Base-by-base conservation (phyloP, 164 flowering plant genomes). In the Piper betle region DNA sequence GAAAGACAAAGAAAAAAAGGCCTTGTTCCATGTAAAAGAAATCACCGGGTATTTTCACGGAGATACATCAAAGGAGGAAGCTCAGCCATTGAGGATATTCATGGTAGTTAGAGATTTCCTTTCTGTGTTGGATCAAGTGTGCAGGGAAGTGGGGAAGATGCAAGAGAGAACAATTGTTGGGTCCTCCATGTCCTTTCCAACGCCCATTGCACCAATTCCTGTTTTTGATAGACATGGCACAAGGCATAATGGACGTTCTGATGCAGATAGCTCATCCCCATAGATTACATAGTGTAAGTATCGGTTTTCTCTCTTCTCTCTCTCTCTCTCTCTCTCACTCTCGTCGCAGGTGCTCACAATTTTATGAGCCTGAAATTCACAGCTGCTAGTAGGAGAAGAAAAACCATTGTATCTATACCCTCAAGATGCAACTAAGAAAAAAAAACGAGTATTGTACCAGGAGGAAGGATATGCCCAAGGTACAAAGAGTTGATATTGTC, bases 91-190 rank as follows among this genome's bases (percentile, higher is more conserved):
- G 40, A 79, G 99, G 65, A 84, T 94, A 42, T 94, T 94, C 69
- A 72, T 88, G 91, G 78, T 94, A 53, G 99, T 94, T 6, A 79
- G 97, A 66, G 99, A 94, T 71, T 94, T 94, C 64, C 91, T 94
- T 19, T 65, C 72, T 19, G 75, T 80, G 59, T 65, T 94, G 73
- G 99, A 94, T 71, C 82, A 80, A 16, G 99, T 94, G 38, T 94
- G 99, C 80, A 94, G 82, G 68, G 99, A 88, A 63, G 93, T 94
- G 6, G 91, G 95, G 39, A 76, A 62, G 50, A 75, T 86, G 79
- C 93, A 85, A 60, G 87, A 83, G 1, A 70, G 78, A 62, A 71
- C 81, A 48, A 54, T 85, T 66, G 75, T 80, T 65, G 96, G 97
- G n/a, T 57, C 99, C 2, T 80, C 88, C 19, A 82, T 84, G 76